Base-by-base conservation (phyloP, 2,329 filamentous ascomycete species). In the Hortaea werneckii region DNA sequence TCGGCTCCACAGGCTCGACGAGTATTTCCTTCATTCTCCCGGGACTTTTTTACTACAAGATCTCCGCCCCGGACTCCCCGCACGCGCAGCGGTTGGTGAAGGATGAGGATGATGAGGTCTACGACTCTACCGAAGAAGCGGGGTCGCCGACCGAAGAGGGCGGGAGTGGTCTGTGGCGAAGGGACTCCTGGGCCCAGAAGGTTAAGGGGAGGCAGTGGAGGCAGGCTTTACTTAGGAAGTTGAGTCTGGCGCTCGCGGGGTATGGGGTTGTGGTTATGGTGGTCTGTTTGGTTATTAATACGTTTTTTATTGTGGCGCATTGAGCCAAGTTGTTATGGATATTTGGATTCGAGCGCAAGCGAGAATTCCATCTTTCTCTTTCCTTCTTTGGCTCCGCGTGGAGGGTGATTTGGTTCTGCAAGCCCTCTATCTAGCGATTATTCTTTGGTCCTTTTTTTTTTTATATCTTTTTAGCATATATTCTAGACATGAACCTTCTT, bases 31-130 rank as follows among this genome's bases (percentile, higher is more conserved):
- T 98, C 64, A 96, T 98, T 54, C 75, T 98, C 0, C 92, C 92
- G 0, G 92, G 92, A 0, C 69, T 98, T 4, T 98, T 98, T 66
- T 98, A 96, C 67, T 98, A 96, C 70, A 96, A 96, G 67, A 96
- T 98, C 49, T 94, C 87, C 9, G 81, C 87, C 26, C 92, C 92
- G 0, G 84, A 95, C 45, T 90, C 86, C 39, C 77, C 82, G 28
- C 80, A 90, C 51, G 88, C 95, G 57, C 90, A 95, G 63, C 79
- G 84, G 10, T 72, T 96, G 7, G 72, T 87, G 52, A 96, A 96
- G 64, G 88, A 92, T 59, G 87, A 95, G 54, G 92, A 96, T 57
- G 86, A 90, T 52, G 80, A 81, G n/a, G 73, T 77, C 20, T 78
- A 77, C 34, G 71, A 76, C n/a, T 56, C 63, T 63, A 59, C 66